Base-by-base conservation (phyloP, 768 basidiomycete species). In the Suillus tomentosus region DNA sequence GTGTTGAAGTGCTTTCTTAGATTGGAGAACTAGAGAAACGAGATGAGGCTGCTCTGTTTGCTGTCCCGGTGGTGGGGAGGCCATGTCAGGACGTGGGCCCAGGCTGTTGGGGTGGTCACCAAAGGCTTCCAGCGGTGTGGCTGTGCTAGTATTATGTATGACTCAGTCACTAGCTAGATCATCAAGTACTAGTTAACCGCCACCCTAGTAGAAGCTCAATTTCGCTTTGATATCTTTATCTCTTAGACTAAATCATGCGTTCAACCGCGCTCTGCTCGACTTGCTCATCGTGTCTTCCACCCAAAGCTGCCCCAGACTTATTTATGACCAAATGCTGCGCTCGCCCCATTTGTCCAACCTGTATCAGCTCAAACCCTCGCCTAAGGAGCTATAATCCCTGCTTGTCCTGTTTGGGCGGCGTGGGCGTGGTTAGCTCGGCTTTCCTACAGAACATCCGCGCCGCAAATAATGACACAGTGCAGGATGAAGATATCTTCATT, bases 1-100 rank as follows among this genome's bases (percentile, higher is more conserved):
- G 45, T 88, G 85, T 66, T 91, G 87, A 3, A 95, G 82, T 0
- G 91, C 92, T 69, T 90, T 91, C 81, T 93, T 90, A 2, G 92
- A 93, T 69, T 91, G 88, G 1, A 90, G 79, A 13, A 92, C 90
- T 11, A 95, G 85, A 27, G 90, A 86, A 40, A 91, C 84, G 24
- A 94, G 85, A 65, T 90, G 85, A 4, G 88, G 83, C 62, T 85
- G 84, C 60, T 84, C 82, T 5, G 72, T 43, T 24, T 47, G 66
- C 8, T 53, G 9, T 57, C 60, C 51, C 17, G 61, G 56, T 39
- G 71, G 64, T 31, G 67, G 62, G 17, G 72, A 71, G 5, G 67
- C 54, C 74, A 76, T 74, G 62, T 56, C 56, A 43, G 47, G 31
- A 31, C 31, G 31, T 31, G 31, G 5, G 31, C 13, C 6, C 3